Evolutionary conservation across 2,329 filamentous ascomycete species (phyloP).

Genomic region (Colletotrichum nymphaeae): DNA sequence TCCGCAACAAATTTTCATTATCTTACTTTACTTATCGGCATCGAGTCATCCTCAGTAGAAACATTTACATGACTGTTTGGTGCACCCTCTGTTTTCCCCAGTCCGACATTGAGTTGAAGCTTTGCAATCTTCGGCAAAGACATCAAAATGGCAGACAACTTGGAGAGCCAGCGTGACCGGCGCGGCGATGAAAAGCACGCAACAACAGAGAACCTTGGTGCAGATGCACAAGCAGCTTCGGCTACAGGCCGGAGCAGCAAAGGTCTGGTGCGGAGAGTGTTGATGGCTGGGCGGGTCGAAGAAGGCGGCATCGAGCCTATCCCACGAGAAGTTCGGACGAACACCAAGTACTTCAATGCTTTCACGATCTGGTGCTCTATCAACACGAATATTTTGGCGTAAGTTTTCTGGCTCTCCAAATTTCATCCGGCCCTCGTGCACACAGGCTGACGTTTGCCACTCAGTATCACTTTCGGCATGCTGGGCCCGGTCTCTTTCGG

Average conservation of each 20-base stretch:
- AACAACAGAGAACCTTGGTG: not conserved
- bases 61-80: not conserved
- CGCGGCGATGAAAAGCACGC: constrained; percentile 8
- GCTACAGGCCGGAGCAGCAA: constrained; percentile 1
- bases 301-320: constrained; percentile 45
- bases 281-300: constrained; percentile 40
- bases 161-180: constrained; percentile 19
- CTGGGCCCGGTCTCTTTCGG: constrained; percentile 55
- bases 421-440: not conserved
- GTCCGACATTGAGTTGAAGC: not conserved
- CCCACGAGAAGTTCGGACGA: constrained; percentile 43
- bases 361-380: constrained; percentile 46
- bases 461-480: constrained; percentile 56
- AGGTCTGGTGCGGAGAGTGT: constrained; percentile 18
- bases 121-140: too few relatives aligned
- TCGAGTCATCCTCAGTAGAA: not conserved
- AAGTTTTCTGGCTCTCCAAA: constrained; percentile 18
- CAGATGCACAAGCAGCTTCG: not conserved
- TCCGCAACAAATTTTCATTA: constrained; percentile 7
- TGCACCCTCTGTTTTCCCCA: not conserved
- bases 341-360: constrained; percentile 45
- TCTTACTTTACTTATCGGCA: not conserved
- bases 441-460: not conserved
- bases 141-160: constrained; percentile 8
- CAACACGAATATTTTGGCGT: constrained; percentile 46